These are phyloP conservation scores for Grigorovia jiainica DNA, from an alignment of 805 yeast species.

Conservation along the genomic window DNA sequence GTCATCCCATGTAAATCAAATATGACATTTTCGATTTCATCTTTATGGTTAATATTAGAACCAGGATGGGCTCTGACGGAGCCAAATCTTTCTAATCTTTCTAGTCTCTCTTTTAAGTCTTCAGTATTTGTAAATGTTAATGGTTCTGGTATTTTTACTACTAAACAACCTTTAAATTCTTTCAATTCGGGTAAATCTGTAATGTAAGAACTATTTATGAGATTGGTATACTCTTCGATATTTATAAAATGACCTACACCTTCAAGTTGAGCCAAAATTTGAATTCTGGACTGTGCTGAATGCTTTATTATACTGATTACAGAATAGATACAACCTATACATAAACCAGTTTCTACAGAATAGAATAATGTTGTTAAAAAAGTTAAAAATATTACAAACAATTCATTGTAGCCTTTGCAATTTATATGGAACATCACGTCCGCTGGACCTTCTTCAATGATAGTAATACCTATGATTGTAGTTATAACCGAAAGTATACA, in stretches of 20 bases:
- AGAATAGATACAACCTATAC: conserved; percentile 77
- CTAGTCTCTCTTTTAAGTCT: conserved; percentile 57
- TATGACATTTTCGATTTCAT: conserved; percentile 47
- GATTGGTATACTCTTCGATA: conserved; percentile 52
- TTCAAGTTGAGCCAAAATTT: conserved; percentile 62
- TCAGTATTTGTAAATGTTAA: conserved; percentile 79
- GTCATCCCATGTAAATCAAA: conserved; percentile 80
- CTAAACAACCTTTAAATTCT: conserved; percentile 59
- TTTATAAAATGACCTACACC: conserved; percentile 56
- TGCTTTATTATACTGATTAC: conserved; percentile 70
- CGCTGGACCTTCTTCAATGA: conserved; percentile 76
- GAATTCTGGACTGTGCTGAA: conserved; percentile 75
- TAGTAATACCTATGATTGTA: conserved; percentile 62
- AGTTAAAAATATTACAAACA: conserved; percentile 59
- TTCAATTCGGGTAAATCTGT: conserved; percentile 7
- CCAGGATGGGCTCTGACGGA: conserved; percentile 71
- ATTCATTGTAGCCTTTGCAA: conserved; percentile 69
- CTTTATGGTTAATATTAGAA: conserved; percentile 39
- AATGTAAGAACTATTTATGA: not conserved
- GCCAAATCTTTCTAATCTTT: conserved; percentile 68
- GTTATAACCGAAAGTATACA: conserved; percentile 77
- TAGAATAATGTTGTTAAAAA: conserved; percentile 52
- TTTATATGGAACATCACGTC: conserved; percentile 66
- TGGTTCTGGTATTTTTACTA: conserved; percentile 81
- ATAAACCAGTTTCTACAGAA: conserved; percentile 85